A percentile compares a stretch with the other conserved stretches of the same genome.
Conservation (phyloP, 495 filamentous ascomycete species). For the Echria macrotheca region DNA sequence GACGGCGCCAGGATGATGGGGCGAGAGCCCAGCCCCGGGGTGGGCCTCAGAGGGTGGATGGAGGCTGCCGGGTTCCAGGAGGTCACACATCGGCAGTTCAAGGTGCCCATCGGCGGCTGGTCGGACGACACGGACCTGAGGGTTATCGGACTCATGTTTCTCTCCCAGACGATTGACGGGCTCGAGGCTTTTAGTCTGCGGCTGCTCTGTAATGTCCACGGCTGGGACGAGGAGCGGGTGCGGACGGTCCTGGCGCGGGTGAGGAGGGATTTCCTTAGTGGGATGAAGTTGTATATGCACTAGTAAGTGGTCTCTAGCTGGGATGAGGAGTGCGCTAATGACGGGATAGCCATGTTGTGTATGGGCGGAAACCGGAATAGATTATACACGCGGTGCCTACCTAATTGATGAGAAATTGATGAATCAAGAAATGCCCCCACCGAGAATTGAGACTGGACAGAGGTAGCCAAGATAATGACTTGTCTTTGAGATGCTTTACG, state of each 20-base stretch:
- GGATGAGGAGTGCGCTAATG: too few species aligned
- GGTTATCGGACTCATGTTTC: slow-evolving; percentile 35
- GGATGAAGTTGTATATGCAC: slow-evolving; percentile 3
- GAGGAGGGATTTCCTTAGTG: slow-evolving; percentile 16
- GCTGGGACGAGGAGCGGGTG: slow-evolving; percentile 22
- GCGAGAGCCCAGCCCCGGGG: slow-evolving; percentile 4
- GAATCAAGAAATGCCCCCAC: too few species aligned
- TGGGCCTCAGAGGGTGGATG: slow-evolving; percentile 17
- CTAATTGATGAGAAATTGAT: too few species aligned
- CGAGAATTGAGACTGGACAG: too few species aligned
- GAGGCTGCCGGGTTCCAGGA: slow-evolving; percentile 30
- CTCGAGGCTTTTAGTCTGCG: slow-evolving; percentile 20
- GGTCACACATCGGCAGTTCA: slow-evolving; percentile 25
- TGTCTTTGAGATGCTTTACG: too few species aligned
- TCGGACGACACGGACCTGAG: slow-evolving; percentile 39
- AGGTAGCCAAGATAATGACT: too few species aligned
- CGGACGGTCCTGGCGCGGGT: slow-evolving; percentile 19
- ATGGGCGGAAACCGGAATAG: not conserved
- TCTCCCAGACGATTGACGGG: slow-evolving; percentile 21
- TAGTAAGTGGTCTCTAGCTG: slow-evolving; percentile 11
- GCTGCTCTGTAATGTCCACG: slow-evolving; percentile 21
- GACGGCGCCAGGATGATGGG: slow-evolving; percentile 20
- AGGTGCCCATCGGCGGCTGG: slow-evolving; percentile 37
- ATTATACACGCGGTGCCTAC: too few species aligned
- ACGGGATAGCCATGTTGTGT: slow-evolving; percentile 9